phyloP scores from a whole-genome alignment of 1,284 basidiomycete species.

The Sphaerobolus stellatus region DNA sequence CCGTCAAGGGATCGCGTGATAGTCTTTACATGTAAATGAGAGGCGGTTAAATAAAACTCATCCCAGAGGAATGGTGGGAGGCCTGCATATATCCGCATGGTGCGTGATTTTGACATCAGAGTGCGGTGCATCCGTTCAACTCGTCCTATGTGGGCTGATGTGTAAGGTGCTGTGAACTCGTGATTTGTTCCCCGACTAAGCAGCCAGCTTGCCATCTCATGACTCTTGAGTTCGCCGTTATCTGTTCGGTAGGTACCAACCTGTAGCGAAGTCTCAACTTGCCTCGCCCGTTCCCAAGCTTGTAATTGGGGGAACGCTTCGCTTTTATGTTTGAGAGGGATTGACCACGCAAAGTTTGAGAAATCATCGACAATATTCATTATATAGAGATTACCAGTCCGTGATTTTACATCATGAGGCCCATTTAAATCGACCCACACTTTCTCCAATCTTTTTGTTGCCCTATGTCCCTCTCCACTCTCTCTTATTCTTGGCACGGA shows the following conservation, averaged over 20 bases:
- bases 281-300: conserved; percentile 23
- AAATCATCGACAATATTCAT: conserved; percentile 14
- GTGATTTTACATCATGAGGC: conserved; percentile 12
- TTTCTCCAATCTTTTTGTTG: conserved; percentile 3
- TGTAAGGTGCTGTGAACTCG: conserved; percentile 27
- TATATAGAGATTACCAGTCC: conserved; percentile 7
- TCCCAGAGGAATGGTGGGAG: conserved; percentile 28
- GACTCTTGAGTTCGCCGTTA: conserved; percentile 33
- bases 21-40: conserved; percentile 9
- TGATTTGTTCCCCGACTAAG: conserved; percentile 16
- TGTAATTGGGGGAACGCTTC: conserved; percentile 21
- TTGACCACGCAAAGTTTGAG: conserved; percentile 4
- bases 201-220: conserved; percentile 24
- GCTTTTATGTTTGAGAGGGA: conserved; percentile 23
- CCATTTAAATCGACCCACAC: conserved; percentile 11
- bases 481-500: conserved; percentile 13
- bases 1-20: neutral
- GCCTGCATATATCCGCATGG: conserved; percentile 24
- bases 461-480: conserved; percentile 5
- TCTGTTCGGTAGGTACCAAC: conserved; percentile 24
- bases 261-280: conserved; percentile 20
- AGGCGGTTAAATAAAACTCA: conserved; percentile 23
- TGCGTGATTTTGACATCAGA: conserved; percentile 15
- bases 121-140: conserved; percentile 30
- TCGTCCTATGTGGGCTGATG: conserved; percentile 30